Evolutionary conservation across 202 grass and related monocot species (phyloP).

Genomic region (Musa balbisiana): DNA sequence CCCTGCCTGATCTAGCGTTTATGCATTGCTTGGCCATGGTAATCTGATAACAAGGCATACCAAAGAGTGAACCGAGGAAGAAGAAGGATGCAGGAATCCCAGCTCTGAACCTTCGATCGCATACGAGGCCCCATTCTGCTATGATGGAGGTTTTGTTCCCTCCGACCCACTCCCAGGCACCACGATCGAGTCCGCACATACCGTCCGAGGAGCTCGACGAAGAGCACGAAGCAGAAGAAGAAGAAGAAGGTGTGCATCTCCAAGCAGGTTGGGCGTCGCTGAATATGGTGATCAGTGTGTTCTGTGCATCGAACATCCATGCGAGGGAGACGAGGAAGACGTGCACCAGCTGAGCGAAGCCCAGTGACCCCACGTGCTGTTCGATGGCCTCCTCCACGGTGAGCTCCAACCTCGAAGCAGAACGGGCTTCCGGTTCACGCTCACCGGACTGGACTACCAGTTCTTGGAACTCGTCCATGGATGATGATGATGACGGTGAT

Average conservation of each 20-base stretch:
- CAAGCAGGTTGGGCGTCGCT: slow-evolving; percentile 33
- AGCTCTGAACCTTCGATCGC: slow-evolving; percentile 34
- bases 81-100: slow-evolving; percentile 45
- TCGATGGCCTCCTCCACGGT: slow-evolving; percentile 39
- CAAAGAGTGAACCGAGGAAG: slow-evolving; percentile 39
- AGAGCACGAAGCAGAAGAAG: neutral
- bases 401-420: slow-evolving; percentile 22
- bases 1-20: too few species aligned
- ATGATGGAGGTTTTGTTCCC: slow-evolving; percentile 37
- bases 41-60: slow-evolving; percentile 13
- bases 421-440: neutral
- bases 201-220: neutral
- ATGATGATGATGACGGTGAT: neutral
- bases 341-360: slow-evolving; percentile 34
- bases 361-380: slow-evolving; percentile 36
- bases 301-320: slow-evolving; percentile 41
- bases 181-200: slow-evolving; percentile 30
- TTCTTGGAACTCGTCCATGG: slow-evolving; percentile 12
- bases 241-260: slow-evolving; percentile 19
- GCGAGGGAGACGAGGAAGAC: slow-evolving; percentile 44
- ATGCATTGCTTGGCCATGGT: neutral
- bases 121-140: slow-evolving; percentile 47
- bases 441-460: neutral
- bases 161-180: slow-evolving; percentile 42
- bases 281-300: slow-evolving; percentile 40